Evolutionary conservation across 352 stramenopile genomes (phyloP).

Genomic region (Globisporangium megalacanthum): DNA sequence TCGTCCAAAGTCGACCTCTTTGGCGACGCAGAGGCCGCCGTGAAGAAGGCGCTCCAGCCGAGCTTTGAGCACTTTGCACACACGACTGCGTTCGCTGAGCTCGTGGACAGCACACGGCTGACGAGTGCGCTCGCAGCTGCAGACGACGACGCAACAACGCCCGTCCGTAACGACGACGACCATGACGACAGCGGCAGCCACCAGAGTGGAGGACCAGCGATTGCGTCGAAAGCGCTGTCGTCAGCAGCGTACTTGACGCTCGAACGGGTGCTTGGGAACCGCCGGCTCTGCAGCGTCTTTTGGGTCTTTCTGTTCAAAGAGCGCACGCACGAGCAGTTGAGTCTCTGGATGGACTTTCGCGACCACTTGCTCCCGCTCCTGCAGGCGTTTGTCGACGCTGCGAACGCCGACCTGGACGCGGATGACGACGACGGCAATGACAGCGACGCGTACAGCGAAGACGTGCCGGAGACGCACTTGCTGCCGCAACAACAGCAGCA

Average conservation of each 20-base stretch:
- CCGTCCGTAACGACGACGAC: constrained; percentile 6
- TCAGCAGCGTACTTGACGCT: constrained; percentile 60
- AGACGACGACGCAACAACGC: constrained; percentile 7
- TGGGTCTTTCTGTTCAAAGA: constrained; percentile 88
- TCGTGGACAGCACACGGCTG: constrained; percentile 51
- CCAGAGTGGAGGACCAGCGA: constrained; percentile 4
- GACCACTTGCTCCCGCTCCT: constrained; percentile 68
- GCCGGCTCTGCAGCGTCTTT: constrained; percentile 78
- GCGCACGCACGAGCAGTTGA: constrained; percentile 71
- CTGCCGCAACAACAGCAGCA: constrained; percentile 5
- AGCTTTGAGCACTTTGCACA: constrained; percentile 57
- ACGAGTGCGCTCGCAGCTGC: constrained; percentile 36
- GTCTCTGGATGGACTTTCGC: constrained; percentile 79
- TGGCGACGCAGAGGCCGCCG: constrained; percentile 62
- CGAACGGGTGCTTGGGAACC: constrained; percentile 66
- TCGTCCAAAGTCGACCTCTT: constrained; percentile 77
- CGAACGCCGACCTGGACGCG: constrained; percentile 25
- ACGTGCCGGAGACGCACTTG: not conserved
- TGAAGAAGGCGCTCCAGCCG: constrained; percentile 65
- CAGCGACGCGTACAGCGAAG: constrained; percentile 9
- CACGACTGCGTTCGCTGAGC: constrained; percentile 47
- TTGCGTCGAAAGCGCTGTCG: constrained; percentile 4
- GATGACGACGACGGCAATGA: constrained; percentile 17
- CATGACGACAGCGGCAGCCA: constrained; percentile 1
- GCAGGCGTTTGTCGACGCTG: constrained; percentile 41